These are phyloP conservation scores for Nigrospora sphaerica DNA, from an alignment of 2,329 filamentous ascomycete species.

Conservation along the genomic window DNA sequence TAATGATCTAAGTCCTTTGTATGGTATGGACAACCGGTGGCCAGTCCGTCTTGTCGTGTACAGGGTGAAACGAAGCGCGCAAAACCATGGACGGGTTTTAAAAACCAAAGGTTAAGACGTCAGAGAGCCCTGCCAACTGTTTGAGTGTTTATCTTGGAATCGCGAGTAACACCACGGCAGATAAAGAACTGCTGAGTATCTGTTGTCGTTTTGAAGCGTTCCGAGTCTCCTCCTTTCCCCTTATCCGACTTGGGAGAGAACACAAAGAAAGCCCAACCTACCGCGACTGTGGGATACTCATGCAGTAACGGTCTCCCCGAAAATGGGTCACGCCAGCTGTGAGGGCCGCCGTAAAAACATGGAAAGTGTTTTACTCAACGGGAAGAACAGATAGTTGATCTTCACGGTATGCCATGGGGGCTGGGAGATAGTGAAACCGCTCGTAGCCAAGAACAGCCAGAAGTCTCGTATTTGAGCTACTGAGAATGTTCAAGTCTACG, in stretches of 20 bases:
- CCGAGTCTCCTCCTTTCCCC: constrained; percentile 12
- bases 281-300: no score
- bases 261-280: background rate
- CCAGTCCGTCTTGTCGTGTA: constrained; percentile 30
- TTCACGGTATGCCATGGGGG: background rate
- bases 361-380: no score
- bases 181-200: constrained; percentile 45
- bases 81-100: constrained; percentile 29
- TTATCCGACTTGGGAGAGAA: background rate
- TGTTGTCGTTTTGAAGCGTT: constrained; percentile 43
- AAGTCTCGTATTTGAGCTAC: constrained; percentile 9
- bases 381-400: no score
- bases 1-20: no score
- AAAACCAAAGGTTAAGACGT: constrained; percentile 33
- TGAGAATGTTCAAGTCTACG: constrained; percentile 24
- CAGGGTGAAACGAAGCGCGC: constrained; percentile 58
- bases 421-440: background rate
- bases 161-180: constrained; percentile 45
- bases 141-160: constrained; percentile 46
- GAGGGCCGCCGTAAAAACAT: no score
- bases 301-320: no score
- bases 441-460: constrained; percentile 2
- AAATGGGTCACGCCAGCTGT: no score
- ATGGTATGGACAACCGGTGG: background rate
- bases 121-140: constrained; percentile 49